These are phyloP conservation scores for Cystofilobasidium macerans DNA, from an alignment of 768 basidiomycete species.

Conservation along the genomic window DNA sequence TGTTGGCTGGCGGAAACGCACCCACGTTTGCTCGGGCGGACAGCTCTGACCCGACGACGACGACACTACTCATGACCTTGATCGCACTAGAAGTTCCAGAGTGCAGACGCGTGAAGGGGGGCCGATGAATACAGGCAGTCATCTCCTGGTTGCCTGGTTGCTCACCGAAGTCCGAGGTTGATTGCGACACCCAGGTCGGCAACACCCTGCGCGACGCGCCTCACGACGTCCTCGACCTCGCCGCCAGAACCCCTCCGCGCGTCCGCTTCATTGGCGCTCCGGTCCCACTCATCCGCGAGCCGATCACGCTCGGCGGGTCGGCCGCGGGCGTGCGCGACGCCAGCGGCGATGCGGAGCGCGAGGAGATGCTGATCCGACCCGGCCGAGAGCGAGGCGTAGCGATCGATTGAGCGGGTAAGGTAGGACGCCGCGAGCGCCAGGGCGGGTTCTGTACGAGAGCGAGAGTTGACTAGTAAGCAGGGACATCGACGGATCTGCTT, in stretches of 20 bases:
- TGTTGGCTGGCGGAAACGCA: too few species aligned
- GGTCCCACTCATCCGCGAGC: constrained; percentile 11
- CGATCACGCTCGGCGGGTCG: constrained; percentile 4
- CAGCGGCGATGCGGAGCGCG: constrained; percentile 12
- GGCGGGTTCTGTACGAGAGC: not conserved
- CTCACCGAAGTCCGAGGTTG: not conserved
- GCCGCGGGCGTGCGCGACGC: not conserved
- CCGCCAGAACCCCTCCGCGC: not conserved
- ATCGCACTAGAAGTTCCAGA: not conserved
- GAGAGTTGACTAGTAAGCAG: not conserved
- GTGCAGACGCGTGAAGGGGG: not conserved
- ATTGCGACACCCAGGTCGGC: not conserved
- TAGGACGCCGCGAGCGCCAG: not conserved
- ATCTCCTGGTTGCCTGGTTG: not conserved
- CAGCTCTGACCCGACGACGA: too few species aligned
- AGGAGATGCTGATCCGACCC: not conserved
- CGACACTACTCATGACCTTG: too few species aligned
- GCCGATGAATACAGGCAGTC: too few species aligned
- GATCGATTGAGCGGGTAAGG: not conserved
- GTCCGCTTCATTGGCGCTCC: not conserved
- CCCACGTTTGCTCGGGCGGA: too few species aligned
- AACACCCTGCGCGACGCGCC: constrained; percentile 9
- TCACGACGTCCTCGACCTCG: not conserved
- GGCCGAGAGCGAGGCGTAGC: constrained; percentile 1
- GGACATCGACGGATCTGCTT: not conserved